These are phyloP conservation scores for Pyrus hybrid DNA, from an alignment of 331 rosid genomes.

Conservation along the genomic window DNA sequence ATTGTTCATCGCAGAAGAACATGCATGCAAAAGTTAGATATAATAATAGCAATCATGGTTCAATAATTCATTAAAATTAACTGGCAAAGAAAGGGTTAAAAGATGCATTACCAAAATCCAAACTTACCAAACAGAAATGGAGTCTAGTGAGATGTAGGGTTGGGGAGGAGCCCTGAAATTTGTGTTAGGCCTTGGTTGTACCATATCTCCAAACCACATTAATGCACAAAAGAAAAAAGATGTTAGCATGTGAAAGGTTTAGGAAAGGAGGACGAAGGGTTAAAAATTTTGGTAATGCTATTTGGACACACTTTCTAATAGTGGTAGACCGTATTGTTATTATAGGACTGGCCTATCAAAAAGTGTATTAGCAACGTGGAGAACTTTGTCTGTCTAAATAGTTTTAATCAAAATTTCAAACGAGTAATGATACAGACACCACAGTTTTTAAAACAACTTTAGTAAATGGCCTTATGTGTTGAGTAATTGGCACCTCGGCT, in stretches of 20 bases:
- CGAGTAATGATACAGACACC: not conserved
- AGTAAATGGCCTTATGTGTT: not conserved
- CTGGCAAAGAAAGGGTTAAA: no score
- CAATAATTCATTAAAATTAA: no score
- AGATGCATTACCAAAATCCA: not conserved
- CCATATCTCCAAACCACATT: conserved; percentile 73
- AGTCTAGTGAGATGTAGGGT: conserved; percentile 60
- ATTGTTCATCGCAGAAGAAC: not conserved
- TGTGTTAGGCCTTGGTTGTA: conserved; percentile 70
- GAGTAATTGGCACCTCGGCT: not conserved
- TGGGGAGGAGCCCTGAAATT: conserved; percentile 62
- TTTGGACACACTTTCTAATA: not conserved
- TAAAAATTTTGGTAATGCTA: no score
- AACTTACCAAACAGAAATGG: conserved; percentile 65
- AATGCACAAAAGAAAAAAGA: not conserved
- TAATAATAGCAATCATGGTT: no score
- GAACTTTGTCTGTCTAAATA: not conserved
- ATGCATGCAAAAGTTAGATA: not conserved
- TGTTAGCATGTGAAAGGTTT: not conserved
- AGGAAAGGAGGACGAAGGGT: no score
- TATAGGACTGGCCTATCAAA: not conserved
- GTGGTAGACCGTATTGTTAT: not conserved
- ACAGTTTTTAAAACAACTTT: not conserved
- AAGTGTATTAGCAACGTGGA: not conserved
- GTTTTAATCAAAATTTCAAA: no score